phyloP scores from a whole-genome alignment of 116 monocot genomes.

The Phalaenopsis hybrid region DNA sequence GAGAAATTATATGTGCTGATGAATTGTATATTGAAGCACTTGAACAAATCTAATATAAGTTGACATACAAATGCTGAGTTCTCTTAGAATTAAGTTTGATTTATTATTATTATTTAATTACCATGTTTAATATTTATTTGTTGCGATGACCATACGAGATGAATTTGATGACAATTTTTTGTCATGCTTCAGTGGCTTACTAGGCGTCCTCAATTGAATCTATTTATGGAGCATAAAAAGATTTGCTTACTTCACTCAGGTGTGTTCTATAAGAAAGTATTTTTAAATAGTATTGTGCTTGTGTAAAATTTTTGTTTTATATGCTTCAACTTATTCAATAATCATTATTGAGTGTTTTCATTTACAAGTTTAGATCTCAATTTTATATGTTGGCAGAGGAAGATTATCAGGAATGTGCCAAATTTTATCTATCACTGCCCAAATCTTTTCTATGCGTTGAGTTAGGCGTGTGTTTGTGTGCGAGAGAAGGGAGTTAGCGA shows the following conservation, averaged over 20 bases:
- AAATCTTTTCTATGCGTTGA: no score
- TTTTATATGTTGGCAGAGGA: no score
- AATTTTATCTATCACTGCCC: no score
- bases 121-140: neutral
- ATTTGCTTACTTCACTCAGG: neutral
- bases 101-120: neutral
- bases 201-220: neutral
- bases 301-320: no score
- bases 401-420: no score
- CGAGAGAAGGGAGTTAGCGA: no score
- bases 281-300: no score
- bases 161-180: neutral
- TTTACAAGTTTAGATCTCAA: no score
- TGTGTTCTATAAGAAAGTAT: neutral
- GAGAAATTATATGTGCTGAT: neutral
- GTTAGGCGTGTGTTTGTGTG: no score
- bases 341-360: no score
- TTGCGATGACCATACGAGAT: neutral
- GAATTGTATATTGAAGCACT: neutral
- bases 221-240: neutral
- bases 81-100: neutral
- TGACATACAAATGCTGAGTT: neutral
- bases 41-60: neutral
- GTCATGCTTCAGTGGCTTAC: neutral
- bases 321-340: no score